Evolutionary conservation across 2,329 filamentous ascomycete genomes (phyloP).

Genomic region (Raffaelea ambrosiae): DNA sequence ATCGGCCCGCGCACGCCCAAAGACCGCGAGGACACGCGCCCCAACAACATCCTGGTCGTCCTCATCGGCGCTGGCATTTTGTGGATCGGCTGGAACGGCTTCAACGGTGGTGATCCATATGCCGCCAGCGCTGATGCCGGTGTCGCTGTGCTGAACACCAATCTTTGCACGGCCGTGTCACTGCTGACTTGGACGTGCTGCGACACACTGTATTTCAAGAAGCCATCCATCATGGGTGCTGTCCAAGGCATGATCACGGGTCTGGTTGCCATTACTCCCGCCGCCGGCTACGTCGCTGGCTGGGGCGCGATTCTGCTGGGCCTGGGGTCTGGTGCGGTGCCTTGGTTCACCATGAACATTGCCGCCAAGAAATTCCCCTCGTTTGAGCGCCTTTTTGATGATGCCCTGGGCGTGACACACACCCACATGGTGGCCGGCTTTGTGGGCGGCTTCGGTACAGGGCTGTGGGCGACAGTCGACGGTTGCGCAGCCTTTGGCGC

Average conservation of each 20-base stretch:
- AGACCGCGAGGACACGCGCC: conserved; percentile 35
- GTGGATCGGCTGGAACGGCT: conserved; percentile 45
- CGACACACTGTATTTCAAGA: conserved; percentile 37
- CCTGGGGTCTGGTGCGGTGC: conserved; percentile 31
- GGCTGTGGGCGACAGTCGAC: conserved; percentile 36
- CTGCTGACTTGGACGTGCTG: conserved; percentile 35
- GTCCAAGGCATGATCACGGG: conserved; percentile 44
- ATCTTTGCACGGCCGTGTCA: conserved; percentile 37
- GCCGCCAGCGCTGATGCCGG: conserved; percentile 38
- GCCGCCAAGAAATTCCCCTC: conserved; percentile 26
- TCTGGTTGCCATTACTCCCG: conserved; percentile 42
- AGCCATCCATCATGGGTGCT: conserved; percentile 40
- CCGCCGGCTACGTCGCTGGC: conserved; percentile 39
- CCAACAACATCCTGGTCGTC: conserved; percentile 36
- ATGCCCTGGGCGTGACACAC: conserved; percentile 18
- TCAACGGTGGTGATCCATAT: conserved; percentile 45
- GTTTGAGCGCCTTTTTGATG: conserved; percentile 16
- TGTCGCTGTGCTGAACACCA: conserved; percentile 42
- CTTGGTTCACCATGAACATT: conserved; percentile 41
- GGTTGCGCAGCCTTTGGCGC: conserved; percentile 37
- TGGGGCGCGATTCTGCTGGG: conserved; percentile 43
- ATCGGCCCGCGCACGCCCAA: conserved; percentile 34
- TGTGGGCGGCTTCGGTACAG: conserved; percentile 34
- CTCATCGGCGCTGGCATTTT: conserved; percentile 39
- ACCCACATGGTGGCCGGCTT: conserved; percentile 39